phyloP scores from a whole-genome alignment of 2,329 filamentous ascomycete species.

The Aspergillus pseudoterreus region DNA sequence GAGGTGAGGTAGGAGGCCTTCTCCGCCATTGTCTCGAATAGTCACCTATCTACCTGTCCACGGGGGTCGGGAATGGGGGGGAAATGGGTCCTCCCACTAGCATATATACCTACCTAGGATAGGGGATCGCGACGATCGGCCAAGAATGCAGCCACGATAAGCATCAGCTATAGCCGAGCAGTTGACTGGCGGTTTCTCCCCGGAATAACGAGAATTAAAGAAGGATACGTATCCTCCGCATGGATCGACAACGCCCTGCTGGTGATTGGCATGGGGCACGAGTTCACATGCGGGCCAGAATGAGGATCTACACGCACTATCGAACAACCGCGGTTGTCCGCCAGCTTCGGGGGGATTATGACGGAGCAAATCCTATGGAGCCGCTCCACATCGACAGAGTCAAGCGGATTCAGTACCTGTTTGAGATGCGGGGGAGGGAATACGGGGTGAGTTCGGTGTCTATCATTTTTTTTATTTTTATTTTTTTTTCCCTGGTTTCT shows the following conservation, averaged over 20 bases:
- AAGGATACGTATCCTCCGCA: neutral
- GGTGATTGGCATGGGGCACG: constrained; percentile 8
- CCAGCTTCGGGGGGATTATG: neutral
- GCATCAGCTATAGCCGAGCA: too few relatives aligned
- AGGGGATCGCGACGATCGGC: neutral
- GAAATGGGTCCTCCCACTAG: neutral
- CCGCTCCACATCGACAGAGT: too few relatives aligned
- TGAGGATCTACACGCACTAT: constrained; percentile 14
- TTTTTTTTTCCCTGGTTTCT: neutral
- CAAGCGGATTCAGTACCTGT: neutral
- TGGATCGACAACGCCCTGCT: constrained; percentile 4
- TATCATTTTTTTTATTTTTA: neutral
- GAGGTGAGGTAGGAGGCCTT: constrained; percentile 23
- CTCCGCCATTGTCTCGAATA: constrained; percentile 19
- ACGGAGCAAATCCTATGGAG: too few relatives aligned
- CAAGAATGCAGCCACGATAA: too few relatives aligned
- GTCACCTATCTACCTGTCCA: neutral
- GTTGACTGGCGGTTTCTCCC: too few relatives aligned
- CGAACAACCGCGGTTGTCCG: constrained; percentile 15
- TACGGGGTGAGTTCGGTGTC: neutral
- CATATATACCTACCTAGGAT: neutral
- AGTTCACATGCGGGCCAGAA: constrained; percentile 12
- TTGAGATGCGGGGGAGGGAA: constrained; percentile 6
- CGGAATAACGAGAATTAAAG: too few relatives aligned
- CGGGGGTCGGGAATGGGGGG: neutral